Percentiles rank a stretch among this genome's conserved stretches.
phyloP scores from a whole-genome alignment of 805 yeast species.

The Cyberlindnera galapagoensis region DNA sequence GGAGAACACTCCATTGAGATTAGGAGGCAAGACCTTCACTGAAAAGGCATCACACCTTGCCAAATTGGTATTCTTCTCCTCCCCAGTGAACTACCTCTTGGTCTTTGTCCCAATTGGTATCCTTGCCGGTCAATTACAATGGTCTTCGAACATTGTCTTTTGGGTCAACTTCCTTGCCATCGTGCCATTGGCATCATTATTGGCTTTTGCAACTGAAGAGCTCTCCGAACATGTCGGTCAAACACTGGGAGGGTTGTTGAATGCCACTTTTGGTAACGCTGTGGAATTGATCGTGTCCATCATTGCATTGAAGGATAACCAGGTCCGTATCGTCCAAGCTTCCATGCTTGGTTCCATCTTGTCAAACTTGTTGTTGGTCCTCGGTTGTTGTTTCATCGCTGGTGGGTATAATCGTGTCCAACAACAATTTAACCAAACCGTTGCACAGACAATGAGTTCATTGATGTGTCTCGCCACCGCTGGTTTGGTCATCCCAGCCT shows the following conservation, averaged over 20 bases:
- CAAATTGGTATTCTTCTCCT: slow-evolving; percentile 37
- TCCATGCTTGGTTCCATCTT: slow-evolving; percentile 94
- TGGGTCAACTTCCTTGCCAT: slow-evolving; percentile 81
- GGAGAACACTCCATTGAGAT: too few relatives aligned
- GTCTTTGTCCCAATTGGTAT: slow-evolving; percentile 88
- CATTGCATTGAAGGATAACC: slow-evolving; percentile 80
- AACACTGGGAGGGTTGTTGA: slow-evolving; percentile 87
- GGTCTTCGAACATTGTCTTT: slow-evolving; percentile 54
- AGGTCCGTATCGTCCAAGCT: slow-evolving; percentile 92
- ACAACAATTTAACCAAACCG: slow-evolving; percentile 90
- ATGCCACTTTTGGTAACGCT: slow-evolving; percentile 97
- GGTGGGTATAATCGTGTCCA: slow-evolving; percentile 87
- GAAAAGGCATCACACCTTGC: too few relatives aligned
- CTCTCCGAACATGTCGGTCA: slow-evolving; percentile 83
- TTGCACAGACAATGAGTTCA: slow-evolving; percentile 96
- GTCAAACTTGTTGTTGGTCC: slow-evolving; percentile 79
- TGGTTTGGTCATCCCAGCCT: slow-evolving; percentile 90
- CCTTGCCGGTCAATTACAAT: slow-evolving; percentile 53
- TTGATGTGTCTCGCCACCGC: slow-evolving; percentile 86
- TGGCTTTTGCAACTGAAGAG: slow-evolving; percentile 93
- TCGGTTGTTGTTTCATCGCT: slow-evolving; percentile 92
- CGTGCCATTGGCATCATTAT: slow-evolving; percentile 83
- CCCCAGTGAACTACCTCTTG: slow-evolving; percentile 71
- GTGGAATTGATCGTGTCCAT: slow-evolving; percentile 93
- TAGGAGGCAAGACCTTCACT: too few relatives aligned